A percentile compares a stretch with the other conserved stretches of the same genome.
phyloP scores from a whole-genome alignment of 2,329 filamentous ascomycete genomes.

The Sclerotinia trifoliorum region DNA sequence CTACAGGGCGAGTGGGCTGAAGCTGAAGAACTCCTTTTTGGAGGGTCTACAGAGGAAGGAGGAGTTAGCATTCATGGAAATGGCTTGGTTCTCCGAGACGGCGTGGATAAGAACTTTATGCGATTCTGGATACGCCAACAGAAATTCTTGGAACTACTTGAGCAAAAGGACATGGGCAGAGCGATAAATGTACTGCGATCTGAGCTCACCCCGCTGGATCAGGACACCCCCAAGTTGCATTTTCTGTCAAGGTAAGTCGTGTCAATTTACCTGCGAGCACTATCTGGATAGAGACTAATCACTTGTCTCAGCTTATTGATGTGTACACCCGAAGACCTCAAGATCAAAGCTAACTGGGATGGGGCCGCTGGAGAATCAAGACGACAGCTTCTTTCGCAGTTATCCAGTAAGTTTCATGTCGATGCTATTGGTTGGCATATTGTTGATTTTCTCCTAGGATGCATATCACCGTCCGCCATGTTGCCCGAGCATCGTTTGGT shows the following conservation, averaged over 20 bases:
- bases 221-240: slow-evolving; percentile 74
- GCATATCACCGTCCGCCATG: slow-evolving; percentile 95
- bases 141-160: slow-evolving; percentile 89
- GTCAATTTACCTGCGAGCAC: background rate
- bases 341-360: slow-evolving; percentile 77
- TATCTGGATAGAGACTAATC: slow-evolving; percentile 22
- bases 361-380: slow-evolving; percentile 75
- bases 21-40: slow-evolving; percentile 79
- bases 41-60: slow-evolving; percentile 46
- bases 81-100: slow-evolving; percentile 72
- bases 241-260: slow-evolving; percentile 67
- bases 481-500: slow-evolving; percentile 88
- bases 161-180: slow-evolving; percentile 67
- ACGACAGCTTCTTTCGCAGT: slow-evolving; percentile 69
- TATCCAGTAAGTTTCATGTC: slow-evolving; percentile 67
- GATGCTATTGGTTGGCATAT: slow-evolving; percentile 1
- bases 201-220: slow-evolving; percentile 83
- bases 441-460: slow-evolving; percentile 54
- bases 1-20: slow-evolving; percentile 77
- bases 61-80: slow-evolving; percentile 47
- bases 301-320: slow-evolving; percentile 68
- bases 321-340: slow-evolving; percentile 79
- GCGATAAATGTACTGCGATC: slow-evolving; percentile 82
- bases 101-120: slow-evolving; percentile 76
- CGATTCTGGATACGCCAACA: slow-evolving; percentile 87